Percentiles rank a stretch among this genome's conserved stretches.
Evolutionary conservation across 345 rosid species (phyloP).

Genomic region (Boechera divaricarpa): DNA sequence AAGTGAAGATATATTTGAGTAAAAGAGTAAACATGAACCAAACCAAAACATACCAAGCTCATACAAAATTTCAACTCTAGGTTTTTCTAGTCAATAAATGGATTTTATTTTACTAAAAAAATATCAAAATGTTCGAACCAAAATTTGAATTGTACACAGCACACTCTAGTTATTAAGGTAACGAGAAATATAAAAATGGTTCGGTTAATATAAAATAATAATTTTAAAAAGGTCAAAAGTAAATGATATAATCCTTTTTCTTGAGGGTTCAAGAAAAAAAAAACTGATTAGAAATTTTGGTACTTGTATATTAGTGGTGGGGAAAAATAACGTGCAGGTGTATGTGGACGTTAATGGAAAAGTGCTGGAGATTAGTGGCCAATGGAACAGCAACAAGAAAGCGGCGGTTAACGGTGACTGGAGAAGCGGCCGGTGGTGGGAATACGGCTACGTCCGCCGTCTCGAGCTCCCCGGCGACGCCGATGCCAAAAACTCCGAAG

Average conservation of each 20-base stretch:
- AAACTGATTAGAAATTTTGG: slow-evolving; percentile 23
- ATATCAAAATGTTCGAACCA: too few relatives aligned
- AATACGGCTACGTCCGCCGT: slow-evolving; percentile 75
- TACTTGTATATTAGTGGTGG: slow-evolving; percentile 39
- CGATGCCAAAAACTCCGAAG: slow-evolving; percentile 62
- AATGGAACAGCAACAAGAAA: slow-evolving; percentile 60
- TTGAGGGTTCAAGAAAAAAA: neutral
- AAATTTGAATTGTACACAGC: too few relatives aligned
- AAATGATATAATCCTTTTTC: neutral
- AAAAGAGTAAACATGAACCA: too few relatives aligned
- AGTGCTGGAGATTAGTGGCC: slow-evolving; percentile 79
- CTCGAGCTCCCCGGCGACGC: slow-evolving; percentile 86
- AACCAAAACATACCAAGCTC: too few relatives aligned
- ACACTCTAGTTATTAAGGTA: neutral
- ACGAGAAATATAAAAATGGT: neutral
- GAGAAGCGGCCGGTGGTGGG: slow-evolving; percentile 90
- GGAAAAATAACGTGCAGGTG: slow-evolving; percentile 51
- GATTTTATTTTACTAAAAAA: too few relatives aligned
- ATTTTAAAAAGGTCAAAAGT: neutral
- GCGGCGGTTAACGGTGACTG: slow-evolving; percentile 59
- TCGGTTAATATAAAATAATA: neutral
- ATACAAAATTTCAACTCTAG: too few relatives aligned
- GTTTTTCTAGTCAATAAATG: too few relatives aligned
- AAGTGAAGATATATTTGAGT: neutral
- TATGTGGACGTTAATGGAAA: slow-evolving; percentile 62